These are phyloP conservation scores for Aspergillus pseudoterreus DNA, from an alignment of 2,329 filamentous ascomycete species.

Conservation along the genomic window DNA sequence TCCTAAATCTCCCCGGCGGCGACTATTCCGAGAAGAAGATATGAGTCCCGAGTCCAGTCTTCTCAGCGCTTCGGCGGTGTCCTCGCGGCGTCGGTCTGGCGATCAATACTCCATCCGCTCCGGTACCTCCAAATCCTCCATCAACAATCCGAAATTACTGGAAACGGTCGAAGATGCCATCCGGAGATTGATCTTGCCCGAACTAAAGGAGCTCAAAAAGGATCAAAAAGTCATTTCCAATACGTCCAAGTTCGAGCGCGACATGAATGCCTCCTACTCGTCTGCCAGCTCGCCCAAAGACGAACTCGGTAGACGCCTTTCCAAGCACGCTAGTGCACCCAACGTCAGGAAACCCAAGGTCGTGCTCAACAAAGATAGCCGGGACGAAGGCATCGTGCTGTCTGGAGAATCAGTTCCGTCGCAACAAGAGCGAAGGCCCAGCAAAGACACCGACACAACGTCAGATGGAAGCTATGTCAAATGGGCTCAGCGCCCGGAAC, in stretches of 20 bases:
- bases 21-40: slow-evolving; percentile 52
- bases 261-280: slow-evolving; percentile 59
- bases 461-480: slow-evolving; percentile 45
- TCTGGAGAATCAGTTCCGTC: slow-evolving; percentile 51
- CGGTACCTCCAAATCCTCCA: slow-evolving; percentile 64
- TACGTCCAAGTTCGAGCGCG: slow-evolving; percentile 64
- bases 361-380: slow-evolving; percentile 55
- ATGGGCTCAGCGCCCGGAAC: slow-evolving; percentile 45
- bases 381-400: slow-evolving; percentile 56
- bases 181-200: slow-evolving; percentile 80
- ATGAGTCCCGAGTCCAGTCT: slow-evolving; percentile 60
- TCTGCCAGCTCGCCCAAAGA: slow-evolving; percentile 57
- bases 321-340: slow-evolving; percentile 60
- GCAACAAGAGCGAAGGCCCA: slow-evolving; percentile 51
- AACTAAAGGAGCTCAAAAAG: slow-evolving; percentile 85
- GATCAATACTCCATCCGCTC: slow-evolving; percentile 59
- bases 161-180: slow-evolving; percentile 94
- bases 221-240: slow-evolving; percentile 77
- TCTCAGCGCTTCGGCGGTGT: slow-evolving; percentile 54
- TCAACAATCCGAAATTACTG: slow-evolving; percentile 87
- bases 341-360: slow-evolving; percentile 61
- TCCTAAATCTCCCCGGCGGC: slow-evolving; percentile 44
- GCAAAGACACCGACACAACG: slow-evolving; percentile 47
- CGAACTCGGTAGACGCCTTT: slow-evolving; percentile 51
- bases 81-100: slow-evolving; percentile 51